Base-by-base conservation (phyloP, 164 flowering plant genomes). In the Vitis riparia region DNA sequence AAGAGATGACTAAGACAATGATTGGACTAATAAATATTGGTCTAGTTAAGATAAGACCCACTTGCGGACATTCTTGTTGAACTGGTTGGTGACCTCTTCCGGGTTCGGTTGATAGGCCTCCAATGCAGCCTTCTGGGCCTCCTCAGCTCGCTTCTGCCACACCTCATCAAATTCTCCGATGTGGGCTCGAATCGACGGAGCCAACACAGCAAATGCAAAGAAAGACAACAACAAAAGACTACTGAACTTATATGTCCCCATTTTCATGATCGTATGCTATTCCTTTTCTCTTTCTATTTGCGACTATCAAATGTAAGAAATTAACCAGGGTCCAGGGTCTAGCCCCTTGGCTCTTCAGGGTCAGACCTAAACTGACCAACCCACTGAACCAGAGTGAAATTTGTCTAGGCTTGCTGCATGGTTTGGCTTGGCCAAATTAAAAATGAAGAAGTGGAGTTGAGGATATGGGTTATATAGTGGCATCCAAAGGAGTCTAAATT, bases 131-230 rank as follows among this genome's bases (percentile, higher is more conserved):
- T 76, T 37, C 79, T 58, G 9, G 12, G 84, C 77, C 50, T 71
- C 75, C 30, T 63, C 66, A 0, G 78, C 75, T 3, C 79, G 66
- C 23, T 63, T 49, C 67, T 61, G 13, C 84, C 79, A 81, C 2
- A 30, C 49, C n/a, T 73, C 82, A 15, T 83, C 87, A 32, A 61
- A 74, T 1, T 67, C 75, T 3, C 9, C 78, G 27, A 73, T 63
- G 17, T 70, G 2, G 1, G 82, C 84, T 19, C 6, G 15, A 0
- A 75, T 50, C 75, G 50, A 27, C 12, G 78, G 81, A 19, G 65
- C 48, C 3, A 81, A 8, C 11, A 60, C 51, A 8, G 63, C 67
- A 27, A 63, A 75, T n/a, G 50, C 19, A 12, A 59, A 32, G 47
- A 67, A 53, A 50, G 57, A 9, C 7, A 9, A 15, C 5, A 62